Conservation (phyloP, 2,329 filamentous ascomycete genomes). For the Aspergillus sp. region DNA sequence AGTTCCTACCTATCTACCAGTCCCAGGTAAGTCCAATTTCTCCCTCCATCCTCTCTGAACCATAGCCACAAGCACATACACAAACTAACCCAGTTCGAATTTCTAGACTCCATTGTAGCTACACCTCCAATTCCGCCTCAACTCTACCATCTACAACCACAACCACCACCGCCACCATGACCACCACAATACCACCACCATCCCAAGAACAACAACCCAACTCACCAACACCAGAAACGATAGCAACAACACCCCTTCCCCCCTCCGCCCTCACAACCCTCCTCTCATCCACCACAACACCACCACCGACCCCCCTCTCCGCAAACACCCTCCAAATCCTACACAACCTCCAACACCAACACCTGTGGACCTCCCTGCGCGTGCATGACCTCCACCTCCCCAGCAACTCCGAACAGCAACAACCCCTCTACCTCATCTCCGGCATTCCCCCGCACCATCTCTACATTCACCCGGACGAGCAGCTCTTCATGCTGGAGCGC, state of each 20-base stretch:
- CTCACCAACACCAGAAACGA: background rate
- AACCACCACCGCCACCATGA: background rate
- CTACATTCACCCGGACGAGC: conserved; percentile 67
- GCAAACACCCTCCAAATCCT: conserved; percentile 60
- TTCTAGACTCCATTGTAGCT: background rate
- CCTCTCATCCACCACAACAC: conserved; percentile 32
- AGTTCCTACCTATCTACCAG: no score
- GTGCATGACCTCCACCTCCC: conserved; percentile 47
- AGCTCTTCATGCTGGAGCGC: conserved; percentile 59
- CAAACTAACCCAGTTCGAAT: background rate
- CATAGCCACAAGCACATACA: background rate
- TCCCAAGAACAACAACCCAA: background rate
- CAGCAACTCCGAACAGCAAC: conserved; percentile 22
- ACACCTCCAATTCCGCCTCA: background rate
- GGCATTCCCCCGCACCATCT: conserved; percentile 62
- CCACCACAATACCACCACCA: background rate
- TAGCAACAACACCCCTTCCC: conserved; percentile 12
- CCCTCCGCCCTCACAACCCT: conserved; percentile 46
- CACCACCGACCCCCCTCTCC: conserved; percentile 29
- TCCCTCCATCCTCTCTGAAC: background rate
- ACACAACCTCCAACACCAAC: conserved; percentile 66
- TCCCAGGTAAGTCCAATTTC: background rate
- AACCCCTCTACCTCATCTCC: conserved; percentile 55
- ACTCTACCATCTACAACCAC: background rate
- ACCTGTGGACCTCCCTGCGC: conserved; percentile 60